These are phyloP conservation scores for Mucor saturninus DNA, from an alignment of 371 early-diverging fungal genomes.

Conservation along the genomic window DNA sequence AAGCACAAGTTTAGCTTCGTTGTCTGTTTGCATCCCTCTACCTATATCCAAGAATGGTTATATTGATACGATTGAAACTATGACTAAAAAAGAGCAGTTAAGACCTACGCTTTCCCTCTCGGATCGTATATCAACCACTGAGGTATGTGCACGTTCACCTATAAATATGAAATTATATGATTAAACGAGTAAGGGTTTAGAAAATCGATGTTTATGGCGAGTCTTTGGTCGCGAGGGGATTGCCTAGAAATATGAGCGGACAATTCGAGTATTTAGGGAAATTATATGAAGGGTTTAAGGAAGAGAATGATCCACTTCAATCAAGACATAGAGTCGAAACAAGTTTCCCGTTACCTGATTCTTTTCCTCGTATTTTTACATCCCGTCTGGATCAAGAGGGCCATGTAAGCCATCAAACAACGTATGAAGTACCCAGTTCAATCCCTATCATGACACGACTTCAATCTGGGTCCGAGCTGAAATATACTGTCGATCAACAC, in stretches of 20 bases:
- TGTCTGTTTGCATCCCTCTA: conserved; percentile 55
- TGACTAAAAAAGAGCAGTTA: conserved; percentile 5
- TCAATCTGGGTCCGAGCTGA: conserved; percentile 43
- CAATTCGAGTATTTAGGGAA: conserved; percentile 19
- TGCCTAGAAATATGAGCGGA: conserved; percentile 19
- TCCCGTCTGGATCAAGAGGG: conserved; percentile 5
- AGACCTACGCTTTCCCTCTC: conserved; percentile 19
- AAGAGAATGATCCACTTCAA: conserved; percentile 26
- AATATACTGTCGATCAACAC: conserved; percentile 41
- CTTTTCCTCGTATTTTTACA: conserved; percentile 44
- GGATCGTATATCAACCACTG: not conserved
- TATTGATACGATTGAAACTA: conserved; percentile 16
- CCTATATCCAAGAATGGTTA: conserved; percentile 39
- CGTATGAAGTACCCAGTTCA: not conserved
- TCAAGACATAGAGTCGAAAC: conserved; percentile 21
- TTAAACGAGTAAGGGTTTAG: too few species aligned
- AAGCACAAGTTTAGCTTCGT: conserved; percentile 48
- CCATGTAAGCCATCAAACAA: not conserved
- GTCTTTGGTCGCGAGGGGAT: conserved; percentile 39
- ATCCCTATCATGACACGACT: conserved; percentile 48
- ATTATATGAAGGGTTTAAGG: conserved; percentile 15
- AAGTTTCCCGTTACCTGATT: conserved; percentile 43
- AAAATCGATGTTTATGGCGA: conserved; percentile 36
- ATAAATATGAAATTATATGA: too few species aligned
- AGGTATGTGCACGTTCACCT: not conserved